Conservation (phyloP, 345 rosid species). For the Pistacia integerrima region DNA sequence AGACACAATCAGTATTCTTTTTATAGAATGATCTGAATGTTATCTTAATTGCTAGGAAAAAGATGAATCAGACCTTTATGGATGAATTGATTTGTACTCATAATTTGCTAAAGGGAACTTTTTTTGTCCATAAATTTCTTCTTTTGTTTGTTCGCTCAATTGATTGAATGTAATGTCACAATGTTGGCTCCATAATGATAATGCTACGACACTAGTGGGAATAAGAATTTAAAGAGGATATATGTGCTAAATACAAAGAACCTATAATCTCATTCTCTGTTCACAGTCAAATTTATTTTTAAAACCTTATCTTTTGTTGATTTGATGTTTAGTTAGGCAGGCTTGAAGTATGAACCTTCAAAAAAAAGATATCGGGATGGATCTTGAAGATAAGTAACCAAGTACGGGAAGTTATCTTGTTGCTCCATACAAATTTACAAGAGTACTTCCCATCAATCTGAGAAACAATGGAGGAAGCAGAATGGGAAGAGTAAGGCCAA, state of each 20-base stretch:
- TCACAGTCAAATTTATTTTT: neutral
- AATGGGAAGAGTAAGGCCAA: conserved; percentile 25
- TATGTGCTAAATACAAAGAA: too few relatives aligned
- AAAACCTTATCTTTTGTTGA: neutral
- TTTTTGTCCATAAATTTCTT: too few relatives aligned
- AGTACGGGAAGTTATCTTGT: conserved; percentile 30
- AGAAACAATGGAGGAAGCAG: conserved; percentile 15
- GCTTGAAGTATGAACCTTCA: conserved; percentile 68
- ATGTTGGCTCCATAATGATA: too few relatives aligned
- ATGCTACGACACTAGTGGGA: neutral
- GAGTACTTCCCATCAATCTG: too few relatives aligned
- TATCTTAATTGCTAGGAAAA: neutral
- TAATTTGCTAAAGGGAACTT: too few relatives aligned
- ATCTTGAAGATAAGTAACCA: conserved; percentile 53
- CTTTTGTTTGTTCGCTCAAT: too few relatives aligned
- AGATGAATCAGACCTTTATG: neutral
- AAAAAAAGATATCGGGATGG: conserved; percentile 46
- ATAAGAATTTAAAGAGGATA: too few relatives aligned
- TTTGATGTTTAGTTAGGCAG: conserved; percentile 38
- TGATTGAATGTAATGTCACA: neutral
- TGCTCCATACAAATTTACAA: conserved; percentile 38
- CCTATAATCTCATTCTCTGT: too few relatives aligned
- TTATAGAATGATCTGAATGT: neutral
- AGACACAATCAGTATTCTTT: neutral
- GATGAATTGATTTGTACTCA: too few relatives aligned